Base-by-base conservation (phyloP, 169 alveolate species). In the Cryptosporidium sp. region DNA sequence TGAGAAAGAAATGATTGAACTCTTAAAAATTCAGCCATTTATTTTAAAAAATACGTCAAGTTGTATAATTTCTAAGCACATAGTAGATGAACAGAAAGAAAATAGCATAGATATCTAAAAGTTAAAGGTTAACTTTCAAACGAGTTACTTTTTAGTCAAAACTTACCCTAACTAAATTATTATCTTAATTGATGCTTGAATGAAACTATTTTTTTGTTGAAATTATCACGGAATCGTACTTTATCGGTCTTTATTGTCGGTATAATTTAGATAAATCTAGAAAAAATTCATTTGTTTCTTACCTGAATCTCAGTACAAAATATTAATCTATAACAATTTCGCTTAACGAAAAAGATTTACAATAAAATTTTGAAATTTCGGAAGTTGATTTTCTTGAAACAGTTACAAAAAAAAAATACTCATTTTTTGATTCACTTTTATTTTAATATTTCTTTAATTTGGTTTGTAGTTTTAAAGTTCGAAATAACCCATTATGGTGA, bases 81-180 rank as follows among this genome's bases (percentile, higher is more conserved):
- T 3, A n/a, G 18, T 55, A n/a, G 23, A 48, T 23, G 3, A 18
- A 5, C 8, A 26, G 67, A 55, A 26, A 55, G 18, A 55, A 55
- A 26, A 55, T 55, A 55, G 3, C 35, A 26, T 8, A 23, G 18
- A 26, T n/a, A 23, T 26, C 67, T 55, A 21, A 55, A 23, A 23
- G 29, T n/a, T 18, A n/a, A 23, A 18, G 29, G 62, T 52, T 52
- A 52, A 52, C 12, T 2, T 52, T 23, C 62, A n/a, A 23, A 0
- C 9, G 9, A 14, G 16, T 55, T 26, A 55, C 4, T 55, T 10
- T 5, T 55, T n/a, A 55, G 37, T 18, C 55, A n/a, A 55, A 55
- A 55, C 67, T 55, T 55, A 55, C 67, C 67, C 67, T 55, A 55
- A 55, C 67, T 55, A 55, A 55, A 26, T 55, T 55, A 6, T 16